These are phyloP conservation scores for Artemisia annua DNA, from an alignment of 129 eudicot genomes.

Conservation along the genomic window DNA sequence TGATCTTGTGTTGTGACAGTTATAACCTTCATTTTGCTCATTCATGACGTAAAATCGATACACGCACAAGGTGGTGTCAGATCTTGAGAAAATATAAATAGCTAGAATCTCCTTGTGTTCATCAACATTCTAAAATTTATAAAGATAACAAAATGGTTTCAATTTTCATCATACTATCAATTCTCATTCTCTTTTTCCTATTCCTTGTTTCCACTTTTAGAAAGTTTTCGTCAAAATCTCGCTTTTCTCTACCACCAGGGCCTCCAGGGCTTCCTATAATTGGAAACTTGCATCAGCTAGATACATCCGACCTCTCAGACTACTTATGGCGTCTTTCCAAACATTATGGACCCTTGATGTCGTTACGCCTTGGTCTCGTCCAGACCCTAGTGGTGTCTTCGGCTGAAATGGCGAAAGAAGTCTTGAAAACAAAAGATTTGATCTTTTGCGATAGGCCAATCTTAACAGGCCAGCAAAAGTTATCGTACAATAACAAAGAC, in stretches of 20 bases:
- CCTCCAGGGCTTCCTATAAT: slow-evolving; percentile 49
- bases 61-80: too few relatives aligned
- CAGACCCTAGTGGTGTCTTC: slow-evolving; percentile 41
- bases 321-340: slow-evolving; percentile 36
- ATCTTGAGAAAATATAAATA: not conserved
- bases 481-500: slow-evolving; percentile 30
- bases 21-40: too few relatives aligned
- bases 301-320: slow-evolving; percentile 20
- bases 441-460: slow-evolving; percentile 33
- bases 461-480: slow-evolving; percentile 20
- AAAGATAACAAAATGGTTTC: slow-evolving; percentile 6
- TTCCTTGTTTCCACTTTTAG: slow-evolving; percentile 1
- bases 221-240: not conserved
- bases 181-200: slow-evolving; percentile 11
- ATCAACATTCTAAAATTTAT: not conserved
- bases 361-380: slow-evolving; percentile 33
- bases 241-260: slow-evolving; percentile 42
- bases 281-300: slow-evolving; percentile 44
- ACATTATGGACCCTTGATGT: slow-evolving; percentile 45
- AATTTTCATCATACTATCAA: slow-evolving; percentile 3
- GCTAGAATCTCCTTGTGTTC: not conserved
- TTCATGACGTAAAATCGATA: too few relatives aligned
- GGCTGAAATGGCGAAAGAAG: slow-evolving; percentile 40
- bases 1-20: too few relatives aligned
- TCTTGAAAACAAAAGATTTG: slow-evolving; percentile 42